Base-by-base conservation (phyloP, 371 early-diverging fungal species). In the Syncephalastrum sp. region DNA sequence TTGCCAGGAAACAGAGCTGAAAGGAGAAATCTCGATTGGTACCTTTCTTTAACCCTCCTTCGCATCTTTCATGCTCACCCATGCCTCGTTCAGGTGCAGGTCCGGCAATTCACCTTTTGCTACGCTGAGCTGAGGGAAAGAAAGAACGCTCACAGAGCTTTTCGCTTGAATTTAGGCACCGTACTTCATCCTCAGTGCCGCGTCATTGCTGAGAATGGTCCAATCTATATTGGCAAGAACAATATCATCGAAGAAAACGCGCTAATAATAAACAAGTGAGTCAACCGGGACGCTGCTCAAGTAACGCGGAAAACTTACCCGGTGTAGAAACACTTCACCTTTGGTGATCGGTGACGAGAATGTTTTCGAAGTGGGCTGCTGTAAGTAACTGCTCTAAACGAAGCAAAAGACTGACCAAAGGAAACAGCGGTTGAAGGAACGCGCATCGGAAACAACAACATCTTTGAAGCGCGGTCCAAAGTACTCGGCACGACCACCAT, bases 221-320 rank as follows among this genome's bases (percentile, higher is more conserved):
- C 85, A 5, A 88, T 92, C 45, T 71, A 86, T 16, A 83, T 91
- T 60, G 92, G 92, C 13, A 77, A 65, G 44, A 82, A 83, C 49
- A 91, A 90, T 61, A 86, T 91, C 44, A 68, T 89, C 24, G 92
- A 91, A 63, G 92, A 91, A 63, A 82, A 85, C 50, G 88, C 81
- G 1, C 60, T 75, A 15, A 89, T 91, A 29, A 82, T 88, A 53
- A 90, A 91, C 75, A 81, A 79, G 90, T 90, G 81, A 56, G 58
- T 42, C 16, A 56, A 58, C 43, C 16, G 16, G 10, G 2, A 14
- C 24, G 25, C 25, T 7, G 4, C 14, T 29, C 5, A 25, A 33
- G 29, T 7, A 50, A 7, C n/a, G 27, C 16, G 25, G 13, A 25
- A 10, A 24, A 27, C 29, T 24, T 50, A 33, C n/a, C 41, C 43